These are phyloP conservation scores for Heteromeles arbutifolia DNA, from an alignment of 306 rosid species.

Conservation along the genomic window DNA sequence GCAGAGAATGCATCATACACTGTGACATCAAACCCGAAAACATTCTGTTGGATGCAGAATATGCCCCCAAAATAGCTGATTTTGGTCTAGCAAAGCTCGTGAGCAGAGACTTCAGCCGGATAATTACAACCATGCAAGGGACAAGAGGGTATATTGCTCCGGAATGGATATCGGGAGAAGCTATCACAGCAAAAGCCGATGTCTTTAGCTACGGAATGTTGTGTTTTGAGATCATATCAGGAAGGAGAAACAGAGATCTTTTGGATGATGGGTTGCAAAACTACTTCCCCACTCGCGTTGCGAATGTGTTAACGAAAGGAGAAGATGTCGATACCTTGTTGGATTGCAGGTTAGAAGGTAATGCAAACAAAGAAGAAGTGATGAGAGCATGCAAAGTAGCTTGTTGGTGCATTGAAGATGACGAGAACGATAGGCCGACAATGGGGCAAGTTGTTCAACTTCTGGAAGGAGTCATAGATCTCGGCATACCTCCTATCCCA, in stretches of 20 bases:
- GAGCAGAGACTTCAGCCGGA: constrained; percentile 33
- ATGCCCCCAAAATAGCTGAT: constrained; percentile 33
- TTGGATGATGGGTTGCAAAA: constrained; percentile 15
- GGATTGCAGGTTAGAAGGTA: constrained; percentile 20
- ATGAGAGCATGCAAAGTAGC: constrained; percentile 28
- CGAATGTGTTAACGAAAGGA: constrained; percentile 14
- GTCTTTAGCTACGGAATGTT: constrained; percentile 38
- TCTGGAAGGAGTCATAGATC: constrained; percentile 21
- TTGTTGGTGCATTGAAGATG: constrained; percentile 36
- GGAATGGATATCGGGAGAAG: constrained; percentile 43
- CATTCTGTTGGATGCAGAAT: constrained; percentile 32
- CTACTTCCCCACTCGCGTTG: constrained; percentile 32
- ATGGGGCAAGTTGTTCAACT: constrained; percentile 29
- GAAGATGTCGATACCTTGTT: constrained; percentile 16
- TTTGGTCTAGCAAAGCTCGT: constrained; percentile 43
- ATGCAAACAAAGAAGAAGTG: constrained; percentile 19
- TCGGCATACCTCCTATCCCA: constrained; percentile 26
- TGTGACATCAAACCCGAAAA: constrained; percentile 51
- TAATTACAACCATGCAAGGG: constrained; percentile 42
- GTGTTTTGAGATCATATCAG: constrained; percentile 32
- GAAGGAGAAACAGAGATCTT: constrained; percentile 32
- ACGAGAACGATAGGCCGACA: constrained; percentile 26
- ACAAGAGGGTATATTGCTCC: constrained; percentile 48
- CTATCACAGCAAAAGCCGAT: constrained; percentile 42
- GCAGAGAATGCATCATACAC: constrained; percentile 40